Percentiles rank a stretch among this genome's conserved stretches.
phyloP scores from a whole-genome alignment of 176 grass and related monocot genomes.

The Cymbopogon citratus region DNA sequence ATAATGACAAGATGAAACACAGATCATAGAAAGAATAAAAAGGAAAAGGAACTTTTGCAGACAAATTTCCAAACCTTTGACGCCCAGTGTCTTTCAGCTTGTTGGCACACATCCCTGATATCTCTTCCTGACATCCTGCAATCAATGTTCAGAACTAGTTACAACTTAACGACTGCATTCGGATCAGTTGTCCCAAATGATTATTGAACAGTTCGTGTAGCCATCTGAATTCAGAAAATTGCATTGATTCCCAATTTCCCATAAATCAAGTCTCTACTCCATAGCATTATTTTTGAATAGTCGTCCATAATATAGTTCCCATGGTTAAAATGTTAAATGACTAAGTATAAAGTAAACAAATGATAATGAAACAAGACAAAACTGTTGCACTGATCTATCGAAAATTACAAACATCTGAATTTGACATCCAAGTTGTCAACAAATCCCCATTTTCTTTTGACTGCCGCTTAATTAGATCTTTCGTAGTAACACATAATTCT shows the following conservation, averaged over 20 bases:
- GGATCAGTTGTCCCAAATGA: neutral
- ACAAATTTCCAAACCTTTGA: slow-evolving; percentile 64
- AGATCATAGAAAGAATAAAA: neutral
- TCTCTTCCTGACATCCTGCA: slow-evolving; percentile 97
- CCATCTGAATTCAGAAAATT: neutral
- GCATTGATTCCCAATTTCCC: neutral
- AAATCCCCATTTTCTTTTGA: neutral
- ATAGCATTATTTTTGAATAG: neutral
- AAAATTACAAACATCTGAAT: slow-evolving; percentile 12
- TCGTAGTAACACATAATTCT: neutral
- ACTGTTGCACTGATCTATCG: neutral
- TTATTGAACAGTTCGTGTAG: neutral
- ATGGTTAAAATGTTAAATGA: neutral
- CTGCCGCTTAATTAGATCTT: neutral
- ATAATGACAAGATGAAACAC: neutral
- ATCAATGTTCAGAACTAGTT: slow-evolving; percentile 23
- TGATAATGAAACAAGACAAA: neutral
- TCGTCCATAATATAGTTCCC: neutral
- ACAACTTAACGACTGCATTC: neutral
- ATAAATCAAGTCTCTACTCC: neutral
- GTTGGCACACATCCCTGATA: slow-evolving; percentile 86
- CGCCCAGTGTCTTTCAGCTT: slow-evolving; percentile 95
- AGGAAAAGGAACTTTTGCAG: neutral
- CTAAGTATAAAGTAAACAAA: neutral
- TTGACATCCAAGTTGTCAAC: neutral